These are phyloP conservation scores for Diplodia corticola DNA, from an alignment of 2,329 filamentous ascomycete species.

Conservation along the genomic window DNA sequence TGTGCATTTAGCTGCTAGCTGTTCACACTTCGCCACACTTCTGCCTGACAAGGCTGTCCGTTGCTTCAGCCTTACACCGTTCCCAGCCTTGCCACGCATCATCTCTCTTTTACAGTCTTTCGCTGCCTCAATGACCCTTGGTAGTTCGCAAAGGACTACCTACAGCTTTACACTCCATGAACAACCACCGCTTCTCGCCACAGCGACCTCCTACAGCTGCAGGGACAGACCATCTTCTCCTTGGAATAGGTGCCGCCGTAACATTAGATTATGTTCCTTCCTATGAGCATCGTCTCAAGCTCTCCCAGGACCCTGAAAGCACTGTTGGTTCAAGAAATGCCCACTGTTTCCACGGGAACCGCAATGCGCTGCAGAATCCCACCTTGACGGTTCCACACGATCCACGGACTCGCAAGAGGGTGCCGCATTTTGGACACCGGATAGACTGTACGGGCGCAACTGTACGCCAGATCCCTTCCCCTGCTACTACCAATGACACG, in stretches of 20 bases:
- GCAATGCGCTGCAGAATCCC: not conserved
- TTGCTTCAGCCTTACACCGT: not conserved
- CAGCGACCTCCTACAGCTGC: not conserved
- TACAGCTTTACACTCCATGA: not conserved
- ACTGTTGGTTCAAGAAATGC: not conserved
- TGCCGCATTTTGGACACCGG: not conserved
- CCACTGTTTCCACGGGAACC: not conserved
- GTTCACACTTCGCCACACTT: not conserved
- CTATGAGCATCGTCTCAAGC: not conserved
- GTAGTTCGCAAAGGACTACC: not conserved
- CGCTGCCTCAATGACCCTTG: not conserved
- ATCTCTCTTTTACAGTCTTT: not conserved
- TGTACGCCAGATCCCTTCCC: not conserved
- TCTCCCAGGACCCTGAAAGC: too few relatives aligned
- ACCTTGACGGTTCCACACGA: not conserved
- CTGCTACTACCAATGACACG: not conserved
- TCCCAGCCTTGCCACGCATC: not conserved
- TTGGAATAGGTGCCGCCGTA: not conserved
- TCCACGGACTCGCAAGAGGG: not conserved
- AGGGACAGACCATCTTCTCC: not conserved
- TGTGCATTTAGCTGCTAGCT: not conserved
- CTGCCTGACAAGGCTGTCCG: not conserved
- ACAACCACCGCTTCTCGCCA: not conserved
- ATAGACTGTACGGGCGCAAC: not conserved
- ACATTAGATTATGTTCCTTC: not conserved